These are phyloP conservation scores for Populus euphratica DNA, from an alignment of 345 rosid genomes.

Conservation along the genomic window DNA sequence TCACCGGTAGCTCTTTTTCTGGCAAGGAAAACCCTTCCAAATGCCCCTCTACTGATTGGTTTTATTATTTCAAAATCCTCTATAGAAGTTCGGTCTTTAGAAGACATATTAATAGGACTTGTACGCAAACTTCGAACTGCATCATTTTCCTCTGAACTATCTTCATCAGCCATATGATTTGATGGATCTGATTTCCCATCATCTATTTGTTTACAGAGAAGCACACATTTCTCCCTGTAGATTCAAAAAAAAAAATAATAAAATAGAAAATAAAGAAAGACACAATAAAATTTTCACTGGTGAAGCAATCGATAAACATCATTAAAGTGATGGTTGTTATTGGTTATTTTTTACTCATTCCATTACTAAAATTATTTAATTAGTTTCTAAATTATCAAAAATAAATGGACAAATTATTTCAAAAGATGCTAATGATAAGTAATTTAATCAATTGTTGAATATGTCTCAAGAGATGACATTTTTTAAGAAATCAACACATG, in stretches of 20 bases:
- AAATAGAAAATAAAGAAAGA: not conserved
- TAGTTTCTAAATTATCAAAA: not conserved
- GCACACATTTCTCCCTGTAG: slow-evolving; percentile 79
- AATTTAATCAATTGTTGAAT: not conserved
- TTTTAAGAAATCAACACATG: not conserved
- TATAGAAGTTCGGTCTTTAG: slow-evolving; percentile 86
- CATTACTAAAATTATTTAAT: not conserved
- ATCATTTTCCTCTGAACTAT: slow-evolving; percentile 81
- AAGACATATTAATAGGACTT: slow-evolving; percentile 74
- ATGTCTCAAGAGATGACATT: not conserved
- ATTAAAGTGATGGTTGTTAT: not conserved
- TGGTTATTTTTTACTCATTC: not conserved
- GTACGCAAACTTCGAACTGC: slow-evolving; percentile 68
- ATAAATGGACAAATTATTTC: not conserved
- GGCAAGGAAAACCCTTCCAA: slow-evolving; percentile 90
- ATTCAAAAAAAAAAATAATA: slow-evolving; percentile 2
- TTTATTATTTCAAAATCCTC: slow-evolving; percentile 98
- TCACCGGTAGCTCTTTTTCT: slow-evolving; percentile 91
- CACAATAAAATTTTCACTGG: not conserved
- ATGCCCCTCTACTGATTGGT: slow-evolving; percentile 97
- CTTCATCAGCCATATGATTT: slow-evolving; percentile 64
- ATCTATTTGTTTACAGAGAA: slow-evolving; percentile 73
- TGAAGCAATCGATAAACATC: not conserved
- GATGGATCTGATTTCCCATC: slow-evolving; percentile 70
- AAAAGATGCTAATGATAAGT: not conserved